Conservation (phyloP, 768 basidiomycete species). For the Leccinum truebloodii region DNA sequence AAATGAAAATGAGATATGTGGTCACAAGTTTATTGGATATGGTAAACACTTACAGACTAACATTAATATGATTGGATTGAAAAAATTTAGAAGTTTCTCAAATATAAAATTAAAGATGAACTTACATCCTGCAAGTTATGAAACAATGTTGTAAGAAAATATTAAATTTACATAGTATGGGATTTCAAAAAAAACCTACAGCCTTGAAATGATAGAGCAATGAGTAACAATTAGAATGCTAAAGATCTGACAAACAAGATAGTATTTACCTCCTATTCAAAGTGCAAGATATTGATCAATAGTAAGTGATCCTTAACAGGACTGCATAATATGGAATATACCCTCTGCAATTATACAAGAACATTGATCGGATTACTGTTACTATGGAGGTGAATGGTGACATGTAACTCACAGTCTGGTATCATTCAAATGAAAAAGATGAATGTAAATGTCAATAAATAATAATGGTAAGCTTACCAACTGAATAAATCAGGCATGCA, state of each 20-base stretch:
- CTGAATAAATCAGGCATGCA: too few relatives aligned
- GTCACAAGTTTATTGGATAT: background rate
- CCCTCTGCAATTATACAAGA: background rate
- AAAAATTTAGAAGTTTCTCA: too few relatives aligned
- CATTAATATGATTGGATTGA: background rate
- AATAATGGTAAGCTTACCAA: too few relatives aligned
- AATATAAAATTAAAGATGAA: background rate
- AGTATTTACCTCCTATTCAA: background rate
- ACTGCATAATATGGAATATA: background rate
- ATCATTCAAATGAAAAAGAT: too few relatives aligned
- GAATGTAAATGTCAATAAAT: too few relatives aligned
- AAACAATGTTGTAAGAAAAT: too few relatives aligned
- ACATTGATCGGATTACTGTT: background rate
- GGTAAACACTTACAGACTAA: background rate
- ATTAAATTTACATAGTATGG: background rate
- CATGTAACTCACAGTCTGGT: too few relatives aligned
- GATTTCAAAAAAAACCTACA: background rate
- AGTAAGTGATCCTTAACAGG: background rate
- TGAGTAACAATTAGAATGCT: too few relatives aligned
- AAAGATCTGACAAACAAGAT: background rate
- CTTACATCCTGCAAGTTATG: background rate
- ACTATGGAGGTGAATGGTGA: too few relatives aligned
- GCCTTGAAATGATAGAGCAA: background rate
- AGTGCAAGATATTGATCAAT: background rate
- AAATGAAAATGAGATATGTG: background rate